Conservation (phyloP, 208 protist genomes). For the Wallacemonas sp. region DNA sequence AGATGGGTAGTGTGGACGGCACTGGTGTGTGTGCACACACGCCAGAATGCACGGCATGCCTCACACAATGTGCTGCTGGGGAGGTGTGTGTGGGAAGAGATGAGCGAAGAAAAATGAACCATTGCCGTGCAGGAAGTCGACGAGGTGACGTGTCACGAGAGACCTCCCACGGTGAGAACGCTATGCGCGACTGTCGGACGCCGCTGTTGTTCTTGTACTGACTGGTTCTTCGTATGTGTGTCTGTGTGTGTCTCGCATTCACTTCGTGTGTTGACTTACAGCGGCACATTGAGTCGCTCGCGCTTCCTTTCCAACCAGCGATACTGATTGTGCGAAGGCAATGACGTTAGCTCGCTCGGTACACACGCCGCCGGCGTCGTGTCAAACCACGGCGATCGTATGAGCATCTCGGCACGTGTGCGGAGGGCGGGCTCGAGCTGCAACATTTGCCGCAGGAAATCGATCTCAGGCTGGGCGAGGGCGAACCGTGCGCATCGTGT, state of each 20-base stretch:
- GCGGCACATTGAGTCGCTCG: constrained; percentile 1
- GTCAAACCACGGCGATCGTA: constrained; percentile 76
- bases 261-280: neutral
- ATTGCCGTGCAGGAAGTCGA: too few relatives aligned
- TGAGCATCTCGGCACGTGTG: constrained; percentile 37
- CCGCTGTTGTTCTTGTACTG: neutral
- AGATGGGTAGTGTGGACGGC: too few relatives aligned
- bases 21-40: too few relatives aligned
- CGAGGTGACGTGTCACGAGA: too few relatives aligned
- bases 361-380: constrained; percentile 48
- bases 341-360: constrained; percentile 46
- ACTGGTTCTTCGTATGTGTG: neutral
- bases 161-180: too few relatives aligned
- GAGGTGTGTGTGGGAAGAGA: too few relatives aligned
- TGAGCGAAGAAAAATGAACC: too few relatives aligned
- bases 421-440: constrained; percentile 68
- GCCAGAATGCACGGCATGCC: too few relatives aligned
- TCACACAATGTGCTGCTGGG: too few relatives aligned
- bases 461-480: constrained; percentile 33
- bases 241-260: neutral
- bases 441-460: constrained; percentile 77
- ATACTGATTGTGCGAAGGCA: constrained; percentile 65
- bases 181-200: too few relatives aligned
- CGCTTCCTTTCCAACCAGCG: constrained; percentile 56
- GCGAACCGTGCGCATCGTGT: constrained; percentile 43